Evolutionary conservation across 2,329 filamentous ascomycete genomes (phyloP), one percentile per base, ranked within the genome.

Genomic region (Cladosporium sp.): DNA sequence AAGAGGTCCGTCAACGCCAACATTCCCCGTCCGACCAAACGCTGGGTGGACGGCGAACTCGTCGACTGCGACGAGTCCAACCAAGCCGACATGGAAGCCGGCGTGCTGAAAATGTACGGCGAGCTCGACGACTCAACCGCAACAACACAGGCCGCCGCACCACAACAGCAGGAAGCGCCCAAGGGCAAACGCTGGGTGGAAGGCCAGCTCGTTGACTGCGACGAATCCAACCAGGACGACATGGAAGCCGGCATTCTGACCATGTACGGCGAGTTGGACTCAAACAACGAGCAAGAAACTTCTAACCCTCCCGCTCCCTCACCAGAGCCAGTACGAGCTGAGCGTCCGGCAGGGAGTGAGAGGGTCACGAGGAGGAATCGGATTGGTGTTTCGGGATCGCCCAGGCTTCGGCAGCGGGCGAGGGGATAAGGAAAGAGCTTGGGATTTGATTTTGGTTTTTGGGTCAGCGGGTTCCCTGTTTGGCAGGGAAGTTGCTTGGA

Each of bases 361-460:
- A 19, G 12, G 2, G 41, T 29, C 35, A 47, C 43, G 42, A 29
- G 20, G 30, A 49, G 27, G 46, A 32, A 38, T 18, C 18, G 32
- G 40, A 52, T 35, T 16, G 53, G 49, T 46, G 54, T 32, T 33
- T 35, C 25, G 49, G 47, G 55, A 58, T 58, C 56, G 55, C 53
- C 53, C 53, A 58, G 55, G 55, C 56, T 58, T 39, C 55, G 55
- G 56, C 56, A 54, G 56, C 56, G 56, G 53, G 52, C 49, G 56
- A 57, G 56, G 20, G 55, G 55, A 35, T 32, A 35, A 25, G 36
- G 13, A 32, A 16, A 35, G 13, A n/a, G 32, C 32, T n/a, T 15
- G 32, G 32, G 13, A n/a, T 35, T 16, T 32, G n/a, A n/a, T n/a
- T n/a, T n/a, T n/a, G n/a, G n/a, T n/a, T 27, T 27, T 27, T 27